These are phyloP conservation scores for Fraxinus velutina DNA, from an alignment of 305 asterid species.

Conservation along the genomic window DNA sequence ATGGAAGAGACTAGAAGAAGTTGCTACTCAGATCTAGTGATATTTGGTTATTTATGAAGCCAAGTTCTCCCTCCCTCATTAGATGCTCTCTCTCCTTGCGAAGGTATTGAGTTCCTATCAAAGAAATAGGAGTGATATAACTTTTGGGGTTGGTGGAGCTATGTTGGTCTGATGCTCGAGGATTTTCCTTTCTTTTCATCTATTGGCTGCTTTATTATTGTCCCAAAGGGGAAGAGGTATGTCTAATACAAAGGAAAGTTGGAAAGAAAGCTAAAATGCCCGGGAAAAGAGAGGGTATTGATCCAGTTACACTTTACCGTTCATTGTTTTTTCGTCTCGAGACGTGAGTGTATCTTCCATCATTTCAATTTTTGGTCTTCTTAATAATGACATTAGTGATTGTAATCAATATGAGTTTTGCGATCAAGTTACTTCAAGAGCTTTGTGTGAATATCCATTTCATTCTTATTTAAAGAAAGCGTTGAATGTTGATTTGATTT, in stretches of 20 bases:
- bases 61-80: neutral
- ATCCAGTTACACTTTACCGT: slow-evolving; percentile 13
- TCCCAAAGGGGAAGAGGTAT: slow-evolving; percentile 16
- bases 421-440: slow-evolving; percentile 28
- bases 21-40: slow-evolving; percentile 39
- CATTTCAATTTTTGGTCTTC: slow-evolving; percentile 24
- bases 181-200: slow-evolving; percentile 12
- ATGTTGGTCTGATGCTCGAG: slow-evolving; percentile 23
- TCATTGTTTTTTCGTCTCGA: neutral
- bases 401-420: slow-evolving; percentile 27
- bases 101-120: neutral
- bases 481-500: neutral
- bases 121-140: neutral
- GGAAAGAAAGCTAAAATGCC: slow-evolving; percentile 20
- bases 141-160: slow-evolving; percentile 31
- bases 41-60: slow-evolving; percentile 11
- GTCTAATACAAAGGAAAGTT: slow-evolving; percentile 13
- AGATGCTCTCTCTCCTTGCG: neutral
- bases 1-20: slow-evolving; percentile 80
- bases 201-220: slow-evolving; percentile 4
- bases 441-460: slow-evolving; percentile 35
- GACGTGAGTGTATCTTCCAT: slow-evolving; percentile 13
- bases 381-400: slow-evolving; percentile 29
- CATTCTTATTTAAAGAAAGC: slow-evolving; percentile 21
- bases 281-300: slow-evolving; percentile 27